phyloP scores from a whole-genome alignment of 257 asterid genomes.

The Fraxinus quadrangulata region DNA sequence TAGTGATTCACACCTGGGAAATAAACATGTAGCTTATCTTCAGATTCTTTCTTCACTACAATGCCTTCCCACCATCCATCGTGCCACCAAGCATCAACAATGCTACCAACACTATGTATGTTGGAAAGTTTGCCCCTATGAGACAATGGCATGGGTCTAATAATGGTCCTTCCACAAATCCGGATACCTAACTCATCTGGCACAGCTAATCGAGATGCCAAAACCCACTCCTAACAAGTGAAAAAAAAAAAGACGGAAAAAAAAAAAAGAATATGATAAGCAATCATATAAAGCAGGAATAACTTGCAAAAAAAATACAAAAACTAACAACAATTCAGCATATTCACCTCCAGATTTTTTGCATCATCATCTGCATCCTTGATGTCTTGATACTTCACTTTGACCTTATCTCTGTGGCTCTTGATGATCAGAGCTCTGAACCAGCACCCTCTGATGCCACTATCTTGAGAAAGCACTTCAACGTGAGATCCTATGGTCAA shows the following conservation, averaged over 20 bases:
- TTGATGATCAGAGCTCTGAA: slow-evolving; percentile 71
- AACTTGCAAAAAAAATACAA: not conserved
- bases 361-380: slow-evolving; percentile 76
- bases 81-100: slow-evolving; percentile 85
- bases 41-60: slow-evolving; percentile 54
- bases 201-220: slow-evolving; percentile 58
- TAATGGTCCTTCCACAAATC: slow-evolving; percentile 56
- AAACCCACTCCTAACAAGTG: slow-evolving; percentile 71
- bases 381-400: slow-evolving; percentile 67
- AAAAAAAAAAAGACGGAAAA: slow-evolving; percentile 2
- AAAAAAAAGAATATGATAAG: slow-evolving; percentile 11
- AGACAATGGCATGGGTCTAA: slow-evolving; percentile 49
- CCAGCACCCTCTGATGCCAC: slow-evolving; percentile 96
- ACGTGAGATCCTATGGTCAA: slow-evolving; percentile 62
- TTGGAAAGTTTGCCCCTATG: slow-evolving; percentile 26
- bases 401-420: slow-evolving; percentile 69
- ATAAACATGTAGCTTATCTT: slow-evolving; percentile 45
- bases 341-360: slow-evolving; percentile 65
- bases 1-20: slow-evolving; percentile 57
- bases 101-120: slow-evolving; percentile 46
- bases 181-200: slow-evolving; percentile 58
- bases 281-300: not conserved
- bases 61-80: slow-evolving; percentile 99
- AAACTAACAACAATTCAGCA: not conserved
- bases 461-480: slow-evolving; percentile 84